These are phyloP conservation scores for Beauveria caledonica DNA, from an alignment of 2,329 filamentous ascomycete genomes.

Conservation along the genomic window DNA sequence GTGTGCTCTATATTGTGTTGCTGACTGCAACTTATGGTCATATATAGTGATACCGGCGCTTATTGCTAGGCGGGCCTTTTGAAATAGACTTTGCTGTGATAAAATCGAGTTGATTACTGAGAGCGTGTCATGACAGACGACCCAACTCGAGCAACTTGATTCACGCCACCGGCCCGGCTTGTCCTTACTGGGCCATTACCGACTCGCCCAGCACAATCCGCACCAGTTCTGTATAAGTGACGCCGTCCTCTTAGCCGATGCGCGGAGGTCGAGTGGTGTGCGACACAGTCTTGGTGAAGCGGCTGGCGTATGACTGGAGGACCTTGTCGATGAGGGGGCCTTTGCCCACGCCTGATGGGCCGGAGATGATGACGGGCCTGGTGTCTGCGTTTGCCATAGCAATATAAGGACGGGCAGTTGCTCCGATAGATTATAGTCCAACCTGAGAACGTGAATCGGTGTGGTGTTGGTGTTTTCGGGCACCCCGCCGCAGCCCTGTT, in stretches of 20 bases:
- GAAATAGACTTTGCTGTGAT: rapidly evolving
- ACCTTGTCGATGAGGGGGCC: background rate
- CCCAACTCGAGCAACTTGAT: background rate
- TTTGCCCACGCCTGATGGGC: background rate
- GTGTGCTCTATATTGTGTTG: background rate
- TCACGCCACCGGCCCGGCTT: too few relatives aligned
- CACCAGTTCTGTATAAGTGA: background rate
- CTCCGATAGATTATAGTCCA: background rate
- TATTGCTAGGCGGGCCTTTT: too few relatives aligned
- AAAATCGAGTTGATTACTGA: too few relatives aligned
- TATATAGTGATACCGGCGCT: too few relatives aligned
- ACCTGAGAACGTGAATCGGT: background rate
- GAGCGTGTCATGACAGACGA: too few relatives aligned
- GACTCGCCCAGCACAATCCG: background rate
- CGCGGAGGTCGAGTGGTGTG: background rate
- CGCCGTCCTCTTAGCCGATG: background rate
- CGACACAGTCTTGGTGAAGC: background rate
- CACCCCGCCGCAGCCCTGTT: too few relatives aligned
- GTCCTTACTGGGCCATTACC: too few relatives aligned
- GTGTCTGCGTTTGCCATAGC: background rate
- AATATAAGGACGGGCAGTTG: too few relatives aligned
- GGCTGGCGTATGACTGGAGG: background rate
- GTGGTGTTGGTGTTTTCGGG: too few relatives aligned
- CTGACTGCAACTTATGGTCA: too few relatives aligned
- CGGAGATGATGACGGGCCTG: background rate